phyloP scores from a whole-genome alignment of 305 asterid genomes.

The Fraxinus paxiana region DNA sequence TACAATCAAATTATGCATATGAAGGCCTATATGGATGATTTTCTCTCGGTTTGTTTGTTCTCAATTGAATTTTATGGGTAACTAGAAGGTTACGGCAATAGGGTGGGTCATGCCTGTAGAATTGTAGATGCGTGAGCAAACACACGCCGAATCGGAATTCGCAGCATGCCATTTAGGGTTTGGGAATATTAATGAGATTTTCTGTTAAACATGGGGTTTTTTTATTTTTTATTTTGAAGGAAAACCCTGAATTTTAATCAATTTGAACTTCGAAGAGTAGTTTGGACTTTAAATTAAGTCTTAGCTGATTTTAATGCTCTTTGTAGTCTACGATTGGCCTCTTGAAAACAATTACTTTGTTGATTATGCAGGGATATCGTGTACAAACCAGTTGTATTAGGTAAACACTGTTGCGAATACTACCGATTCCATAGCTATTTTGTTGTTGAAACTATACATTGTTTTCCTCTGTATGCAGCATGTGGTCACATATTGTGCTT shows the following conservation, averaged over 20 bases:
- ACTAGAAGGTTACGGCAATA: neutral
- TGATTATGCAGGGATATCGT: slow-evolving; percentile 51
- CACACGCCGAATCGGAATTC: too few species aligned
- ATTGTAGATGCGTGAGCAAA: too few species aligned
- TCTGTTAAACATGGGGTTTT: neutral
- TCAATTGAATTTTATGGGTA: neutral
- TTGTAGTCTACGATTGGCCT: neutral
- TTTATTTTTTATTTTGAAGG: neutral
- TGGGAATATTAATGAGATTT: too few species aligned
- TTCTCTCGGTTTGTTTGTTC: neutral
- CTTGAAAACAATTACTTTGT: neutral
- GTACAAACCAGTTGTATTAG: slow-evolving; percentile 68
- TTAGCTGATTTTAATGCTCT: neutral
- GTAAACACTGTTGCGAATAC: slow-evolving; percentile 26
- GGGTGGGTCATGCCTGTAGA: neutral
- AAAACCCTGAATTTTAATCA: neutral
- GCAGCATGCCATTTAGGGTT: too few species aligned
- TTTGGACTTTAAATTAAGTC: neutral
- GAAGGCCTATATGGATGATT: neutral
- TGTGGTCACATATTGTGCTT: slow-evolving; percentile 75
- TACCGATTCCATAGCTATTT: neutral
- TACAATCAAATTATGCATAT: neutral
- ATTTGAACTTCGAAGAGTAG: neutral
- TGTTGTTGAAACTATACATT: slow-evolving; percentile 2
- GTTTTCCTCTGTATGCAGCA: slow-evolving; percentile 32